Base-by-base conservation (phyloP, 1,284 basidiomycete genomes). In the Ceratobasidium sp. region DNA sequence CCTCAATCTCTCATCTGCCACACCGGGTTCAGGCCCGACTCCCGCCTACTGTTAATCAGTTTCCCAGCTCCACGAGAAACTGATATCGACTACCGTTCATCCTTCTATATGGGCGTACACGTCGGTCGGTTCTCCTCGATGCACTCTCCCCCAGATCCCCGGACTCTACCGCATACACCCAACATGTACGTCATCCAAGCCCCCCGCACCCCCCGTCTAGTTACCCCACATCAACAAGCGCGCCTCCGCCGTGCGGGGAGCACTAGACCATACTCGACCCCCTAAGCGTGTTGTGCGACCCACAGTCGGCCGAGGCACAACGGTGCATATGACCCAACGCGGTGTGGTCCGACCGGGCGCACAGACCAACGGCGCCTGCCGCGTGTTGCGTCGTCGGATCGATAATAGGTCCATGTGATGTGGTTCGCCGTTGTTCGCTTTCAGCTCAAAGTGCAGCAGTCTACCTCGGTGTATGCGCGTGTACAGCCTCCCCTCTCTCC, bases 221-320 rank as follows among this genome's bases (percentile, higher is more conserved):
- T 58, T 58, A 58, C 56, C 56, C 56, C 56, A 40, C 56, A 58
- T 33, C n/a, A 18, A n/a, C 33, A 14, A 9, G 33, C 56, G 23
- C 30, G 30, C 56, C 23, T 30, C 36, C 33, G 18, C 33, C 53
- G 18, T n/a, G 46, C n/a, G 23, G 51, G 51, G 12, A 14, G 23
- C 21, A 28, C 51, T 53, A 53, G 23, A 53, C 51, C 51, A 53
- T 25, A 53, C 51, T 53, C 51, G 28, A 12, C n/a, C 23, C 46
- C 36, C 8, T 9, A 38, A 9, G 8, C 36, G 36, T 38, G 36
- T 28, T 53, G 7, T 28, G 51, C 23, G 21, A 23, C 46, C 28
- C 23, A 48, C 36, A 38, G 8, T 66, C 63, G 63, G 63, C 63
- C 63, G 63, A 66, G 51, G 48, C 48, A 38, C 48, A 12, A 56